Base-by-base conservation (phyloP, 768 basidiomycete species). In the Kondoa subrosea region DNA sequence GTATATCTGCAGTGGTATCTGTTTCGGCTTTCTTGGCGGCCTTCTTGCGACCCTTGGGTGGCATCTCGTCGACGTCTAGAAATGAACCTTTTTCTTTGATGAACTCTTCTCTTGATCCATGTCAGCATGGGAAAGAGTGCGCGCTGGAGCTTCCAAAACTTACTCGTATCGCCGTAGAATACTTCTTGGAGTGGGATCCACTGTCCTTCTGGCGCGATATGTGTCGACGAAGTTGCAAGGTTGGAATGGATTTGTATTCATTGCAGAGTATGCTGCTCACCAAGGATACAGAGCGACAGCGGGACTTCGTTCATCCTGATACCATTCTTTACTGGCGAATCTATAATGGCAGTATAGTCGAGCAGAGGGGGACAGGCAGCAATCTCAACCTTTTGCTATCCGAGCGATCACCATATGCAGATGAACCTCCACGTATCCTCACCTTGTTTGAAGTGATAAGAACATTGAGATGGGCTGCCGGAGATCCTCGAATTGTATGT, bases 281-380 rank as follows among this genome's bases (percentile, higher is more conserved):
- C 70, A 30, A 66, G 59, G 66, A 15, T 40, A 34, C 34, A 63
- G 72, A 70, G 2, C 26, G 57, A 26, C 65, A 69, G 56, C 64
- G 72, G n/a, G 72, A 73, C 59, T 33, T 56, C 4, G 60, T 73
- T 4, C 69, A 69, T 25, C 62, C 66, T 56, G 66, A 68, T 26
- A 69, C 70, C 15, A 68, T 68, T 33, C 68, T 74, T 40, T 71
- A 72, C 68, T 75, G 74, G 74, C 73, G 73, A 69, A 68, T 75
- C 34, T 73, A 75, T 65, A 71, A 73, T 32, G 74, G 73, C 34
- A 65, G 29, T 4, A 74, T 75, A 64, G 73, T 73, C 31, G 74
- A 73, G 62, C 72, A 73, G 0, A 72, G 72, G 32, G 50, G 8
- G 17, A 30, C 65, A 3, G 57, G 29, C 1, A n/a, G 31, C 56